Evolutionary conservation across 1,284 basidiomycete species (phyloP), one percentile per base, ranked within the genome.

Genomic region (Cutaneotrichosporon dermatis): DNA sequence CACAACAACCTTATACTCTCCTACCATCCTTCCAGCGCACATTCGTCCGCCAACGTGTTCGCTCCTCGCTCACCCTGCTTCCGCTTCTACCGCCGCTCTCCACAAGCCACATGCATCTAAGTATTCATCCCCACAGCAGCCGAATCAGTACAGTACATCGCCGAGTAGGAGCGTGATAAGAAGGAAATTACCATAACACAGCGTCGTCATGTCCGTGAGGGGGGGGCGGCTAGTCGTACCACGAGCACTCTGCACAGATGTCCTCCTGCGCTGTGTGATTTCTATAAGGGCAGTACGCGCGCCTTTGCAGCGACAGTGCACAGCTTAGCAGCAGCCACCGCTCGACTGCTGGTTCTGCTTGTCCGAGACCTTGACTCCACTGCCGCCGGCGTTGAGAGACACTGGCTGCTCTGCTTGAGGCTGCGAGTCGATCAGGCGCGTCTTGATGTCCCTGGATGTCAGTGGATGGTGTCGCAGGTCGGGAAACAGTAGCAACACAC

Each of bases 381-480:
- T 59, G 45, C 39, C 25, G 25, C 25, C 69, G 68, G 49, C 66
- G 61, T 61, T 74, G 71, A n/a, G 70, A 72, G 42, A 57, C 66
- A 45, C 57, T 4, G 73, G 61, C 12, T 69, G 62, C 35, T 73
- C 80, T 54, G 84, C 82, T 63, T 90, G 88, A 37, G 86, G 87
- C 80, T 93, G 90, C 36, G 91, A 91, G 79, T 99, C 96, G 76
- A 99, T 97, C 69, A 99, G 83, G 56, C 95, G 88, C 51, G 90
- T 86, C 83, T 99, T 99, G 83, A 96, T 96, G 78, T 94, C 92
- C 76, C 93, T 95, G 75, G 45, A 6, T 34, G 56, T 45, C n/a
- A 55, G 8, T 15, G 25, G 25, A 3, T 25, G 25, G 25, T 25
- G 25, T 25, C 25, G 25, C 25, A 25, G 25, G 25, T 25, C 25